Base-by-base conservation (phyloP, 2,329 filamentous ascomycete genomes). In the Lasiodiplodia hormozganensis region DNA sequence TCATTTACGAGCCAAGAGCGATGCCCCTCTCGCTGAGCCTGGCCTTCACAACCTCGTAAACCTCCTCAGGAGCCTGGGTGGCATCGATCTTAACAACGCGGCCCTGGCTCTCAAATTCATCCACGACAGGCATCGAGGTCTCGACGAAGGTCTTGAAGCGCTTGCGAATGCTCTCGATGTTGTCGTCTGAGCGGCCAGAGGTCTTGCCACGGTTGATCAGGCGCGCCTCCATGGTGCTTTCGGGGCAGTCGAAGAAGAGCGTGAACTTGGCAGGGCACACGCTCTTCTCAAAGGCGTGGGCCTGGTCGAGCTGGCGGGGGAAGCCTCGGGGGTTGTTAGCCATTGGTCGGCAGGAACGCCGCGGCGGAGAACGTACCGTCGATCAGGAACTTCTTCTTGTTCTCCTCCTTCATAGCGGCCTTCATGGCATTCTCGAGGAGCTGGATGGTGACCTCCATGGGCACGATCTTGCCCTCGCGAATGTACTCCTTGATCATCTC, bases 391-490 rank as follows among this genome's bases (percentile, higher is more conserved):
- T 92, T 89, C 65, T 87, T 87, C 79, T 89, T 90, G 71, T 77
- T 79, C 8, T 83, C 80, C 68, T 85, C 81, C 68, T 85, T 77
- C 65, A 97, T 88, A 14, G 87, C 85, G 10, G 87, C 88, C 68
- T 85, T 86, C 93, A 99, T 98, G 69, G 94, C 93, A 81, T 97
- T 97, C 82, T 97, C 94, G 53, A 99, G 87, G 43, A 99, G 84
- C 75, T 94, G 91, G 69, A 99, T 91, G 5, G 96, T 99, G 62
- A 98, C 94, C 81, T 98, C 95, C 93, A 97, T 97, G n/a, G 96
- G 96, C 71, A 99, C 96, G 80, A 99, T 99, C 74, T 89, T 89
- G 69, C 96, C 96, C 79, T 99, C 91, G 77, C 91, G 92, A 85
- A 99, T 99, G 84, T 96, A 94, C 74, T 91, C 87, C 79, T 91